A percentile compares a stretch with the other conserved stretches of the same genome.
Conservation (phyloP, 768 basidiomycete species). For the Termitomyces sp. region DNA sequence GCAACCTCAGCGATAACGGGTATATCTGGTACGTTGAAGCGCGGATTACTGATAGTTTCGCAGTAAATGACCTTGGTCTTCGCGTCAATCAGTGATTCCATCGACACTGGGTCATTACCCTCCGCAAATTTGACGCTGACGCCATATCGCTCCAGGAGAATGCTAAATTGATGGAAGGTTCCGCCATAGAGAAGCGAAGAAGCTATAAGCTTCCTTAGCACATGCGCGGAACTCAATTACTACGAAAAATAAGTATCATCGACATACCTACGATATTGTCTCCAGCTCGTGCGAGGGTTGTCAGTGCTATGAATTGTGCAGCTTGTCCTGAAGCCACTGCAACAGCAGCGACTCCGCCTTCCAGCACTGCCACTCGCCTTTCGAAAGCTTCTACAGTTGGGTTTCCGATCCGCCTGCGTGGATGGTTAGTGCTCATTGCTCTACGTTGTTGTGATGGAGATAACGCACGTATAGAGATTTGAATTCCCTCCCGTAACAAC, state of each 20-base stretch:
- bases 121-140: conserved; percentile 49
- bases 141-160: conserved; percentile 34
- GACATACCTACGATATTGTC: conserved; percentile 57
- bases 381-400: conserved; percentile 48
- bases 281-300: conserved; percentile 43
- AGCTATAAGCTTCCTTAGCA: background rate
- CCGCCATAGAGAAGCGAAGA: conserved; percentile 21
- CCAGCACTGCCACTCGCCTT: conserved; percentile 56
- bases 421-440: background rate
- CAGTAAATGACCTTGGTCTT: conserved; percentile 54
- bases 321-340: conserved; percentile 55
- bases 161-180: conserved; percentile 55
- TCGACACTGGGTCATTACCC: conserved; percentile 38
- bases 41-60: conserved; percentile 61
- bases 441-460: background rate
- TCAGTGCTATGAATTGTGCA: conserved; percentile 57
- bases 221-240: background rate
- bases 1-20: conserved; percentile 59
- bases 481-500: conserved; percentile 2
- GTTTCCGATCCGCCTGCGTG: conserved; percentile 11
- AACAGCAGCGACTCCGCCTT: conserved; percentile 57
- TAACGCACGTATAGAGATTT: conserved; percentile 5
- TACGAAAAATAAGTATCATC: too few species aligned
- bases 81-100: conserved; percentile 48
- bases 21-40: conserved; percentile 45